phyloP scores from a whole-genome alignment of 2,329 filamentous ascomycete genomes.

The Colletotrichum sp. region DNA sequence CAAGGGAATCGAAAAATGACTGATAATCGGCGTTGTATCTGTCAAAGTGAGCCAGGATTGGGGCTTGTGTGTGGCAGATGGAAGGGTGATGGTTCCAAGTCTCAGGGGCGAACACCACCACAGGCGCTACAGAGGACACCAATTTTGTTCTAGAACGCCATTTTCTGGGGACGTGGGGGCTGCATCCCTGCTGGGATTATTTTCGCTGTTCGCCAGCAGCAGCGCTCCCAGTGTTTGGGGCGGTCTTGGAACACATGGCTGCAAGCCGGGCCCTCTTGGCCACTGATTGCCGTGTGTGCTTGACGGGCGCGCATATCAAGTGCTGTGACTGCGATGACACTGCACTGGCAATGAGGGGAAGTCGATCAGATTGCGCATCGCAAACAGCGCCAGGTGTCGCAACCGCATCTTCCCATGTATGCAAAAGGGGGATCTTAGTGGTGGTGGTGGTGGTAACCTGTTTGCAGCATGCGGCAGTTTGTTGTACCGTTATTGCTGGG shows the following conservation, averaged over 20 bases:
- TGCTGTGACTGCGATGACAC: not conserved
- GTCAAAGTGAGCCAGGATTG: not conserved
- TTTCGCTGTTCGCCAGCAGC: conserved; percentile 9
- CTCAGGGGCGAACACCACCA: conserved; percentile 10
- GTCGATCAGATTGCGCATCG: not conserved
- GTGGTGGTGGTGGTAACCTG: not conserved
- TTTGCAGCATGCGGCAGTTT: not conserved
- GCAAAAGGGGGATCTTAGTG: not conserved
- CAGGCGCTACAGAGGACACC: not conserved
- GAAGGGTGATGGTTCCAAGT: conserved; percentile 6
- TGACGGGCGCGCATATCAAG: not conserved
- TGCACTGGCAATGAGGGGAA: not conserved
- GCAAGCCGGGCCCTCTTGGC: not conserved
- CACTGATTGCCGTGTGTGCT: not conserved
- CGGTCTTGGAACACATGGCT: not conserved
- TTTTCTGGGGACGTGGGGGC: conserved; percentile 21
- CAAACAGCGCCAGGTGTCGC: not conserved
- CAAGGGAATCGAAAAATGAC: not conserved
- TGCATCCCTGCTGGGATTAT: conserved; percentile 14
- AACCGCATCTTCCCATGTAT: not conserved
- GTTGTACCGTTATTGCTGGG: not conserved
- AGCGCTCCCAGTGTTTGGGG: not conserved
- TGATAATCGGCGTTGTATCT: not conserved
- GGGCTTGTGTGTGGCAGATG: not conserved
- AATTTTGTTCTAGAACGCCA: conserved; percentile 20